These are phyloP conservation scores for Acer yangbiense DNA, from an alignment of 345 rosid species.

Conservation along the genomic window DNA sequence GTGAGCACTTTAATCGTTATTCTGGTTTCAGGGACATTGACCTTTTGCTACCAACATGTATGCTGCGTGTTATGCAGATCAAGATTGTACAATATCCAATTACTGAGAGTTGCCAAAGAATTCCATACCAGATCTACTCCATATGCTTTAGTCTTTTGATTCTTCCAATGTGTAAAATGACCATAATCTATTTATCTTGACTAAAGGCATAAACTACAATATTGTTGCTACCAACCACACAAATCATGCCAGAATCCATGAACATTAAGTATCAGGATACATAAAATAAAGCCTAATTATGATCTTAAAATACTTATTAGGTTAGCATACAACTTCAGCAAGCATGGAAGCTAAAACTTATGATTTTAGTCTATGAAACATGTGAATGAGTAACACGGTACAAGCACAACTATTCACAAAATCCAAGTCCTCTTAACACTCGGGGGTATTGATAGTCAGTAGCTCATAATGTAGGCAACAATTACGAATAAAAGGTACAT, in stretches of 20 bases:
- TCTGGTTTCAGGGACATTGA: no score
- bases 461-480: constrained; percentile 1
- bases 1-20: background rate
- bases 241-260: constrained; percentile 2
- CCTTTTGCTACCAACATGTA: no score
- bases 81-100: background rate
- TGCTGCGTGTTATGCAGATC: background rate
- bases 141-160: background rate
- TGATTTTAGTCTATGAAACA: no score
- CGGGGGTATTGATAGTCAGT: background rate
- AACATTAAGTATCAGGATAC: background rate
- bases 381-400: background rate
- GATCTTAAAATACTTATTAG: background rate
- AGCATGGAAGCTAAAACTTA: background rate
- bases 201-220: background rate
- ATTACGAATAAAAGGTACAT: background rate
- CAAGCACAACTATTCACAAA: constrained; percentile 14
- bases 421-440: background rate
- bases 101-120: no score
- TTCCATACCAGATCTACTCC: background rate
- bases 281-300: background rate
- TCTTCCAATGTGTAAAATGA: background rate
- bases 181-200: background rate
- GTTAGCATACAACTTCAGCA: constrained; percentile 1
- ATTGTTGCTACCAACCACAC: background rate